Conservation (phyloP, 2,329 filamentous ascomycete genomes). For the Xylariales sp. region DNA sequence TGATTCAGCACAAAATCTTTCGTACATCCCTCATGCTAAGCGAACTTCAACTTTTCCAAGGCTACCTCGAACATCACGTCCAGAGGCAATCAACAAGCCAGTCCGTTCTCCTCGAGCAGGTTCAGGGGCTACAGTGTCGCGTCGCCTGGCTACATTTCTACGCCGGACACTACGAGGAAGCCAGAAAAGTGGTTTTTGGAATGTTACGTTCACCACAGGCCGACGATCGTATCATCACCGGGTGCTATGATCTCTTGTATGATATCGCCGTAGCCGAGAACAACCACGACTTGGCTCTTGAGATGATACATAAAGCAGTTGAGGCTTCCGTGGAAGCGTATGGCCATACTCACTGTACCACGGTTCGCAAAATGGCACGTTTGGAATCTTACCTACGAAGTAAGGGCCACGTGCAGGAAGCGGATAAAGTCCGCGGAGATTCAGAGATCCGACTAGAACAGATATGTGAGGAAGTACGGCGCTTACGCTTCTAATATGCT, state of each 20-base stretch:
- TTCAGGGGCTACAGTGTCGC: not conserved
- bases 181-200: not conserved
- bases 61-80: not conserved
- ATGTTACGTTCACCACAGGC: conserved; percentile 1
- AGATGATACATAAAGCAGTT: conserved; percentile 17
- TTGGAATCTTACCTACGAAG: conserved; percentile 10
- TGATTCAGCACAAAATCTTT: not conserved
- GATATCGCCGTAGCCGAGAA: conserved; percentile 22
- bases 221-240: not conserved
- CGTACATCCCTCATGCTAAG: not conserved
- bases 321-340: conserved; percentile 3
- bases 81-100: not conserved
- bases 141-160: conserved; percentile 19
- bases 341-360: conserved; percentile 1
- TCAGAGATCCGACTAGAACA: not conserved
- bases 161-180: conserved; percentile 3
- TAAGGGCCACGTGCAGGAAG: conserved; percentile 9
- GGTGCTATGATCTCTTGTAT: conserved; percentile 24
- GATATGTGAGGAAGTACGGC: conserved; percentile 10
- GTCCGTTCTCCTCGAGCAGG: not conserved
- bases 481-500: not conserved
- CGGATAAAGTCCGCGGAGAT: conserved; percentile 1
- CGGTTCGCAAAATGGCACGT: not conserved
- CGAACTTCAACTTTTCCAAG: conserved; percentile 11
- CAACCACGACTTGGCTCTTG: conserved; percentile 5